Percentiles rank a stretch among this genome's conserved stretches.
Evolutionary conservation across 2,329 filamentous ascomycete species (phyloP).

Genomic region (Aspergillus niger): DNA sequence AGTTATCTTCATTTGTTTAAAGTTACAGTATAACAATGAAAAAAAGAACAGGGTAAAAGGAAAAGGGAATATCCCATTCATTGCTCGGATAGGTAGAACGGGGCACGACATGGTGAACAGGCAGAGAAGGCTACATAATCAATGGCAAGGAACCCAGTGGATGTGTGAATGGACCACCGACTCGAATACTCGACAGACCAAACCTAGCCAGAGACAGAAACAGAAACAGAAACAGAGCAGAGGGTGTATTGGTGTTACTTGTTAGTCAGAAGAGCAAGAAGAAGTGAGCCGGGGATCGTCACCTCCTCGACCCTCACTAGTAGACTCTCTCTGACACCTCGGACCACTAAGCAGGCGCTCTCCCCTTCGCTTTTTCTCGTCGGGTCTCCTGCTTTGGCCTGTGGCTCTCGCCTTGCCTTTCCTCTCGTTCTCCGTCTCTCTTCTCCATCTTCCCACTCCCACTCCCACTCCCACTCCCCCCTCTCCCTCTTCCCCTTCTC

Average conservation of each 20-base stretch:
- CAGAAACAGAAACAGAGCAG: too few relatives aligned
- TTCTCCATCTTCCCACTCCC: constrained; percentile 15
- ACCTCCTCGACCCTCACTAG: constrained; percentile 9
- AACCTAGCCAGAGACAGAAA: too few relatives aligned
- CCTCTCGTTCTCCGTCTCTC: constrained; percentile 17
- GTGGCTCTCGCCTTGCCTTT: constrained; percentile 9
- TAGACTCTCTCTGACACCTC: constrained; percentile 17
- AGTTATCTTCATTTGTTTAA: too few relatives aligned
- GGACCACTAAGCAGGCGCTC: constrained; percentile 10
- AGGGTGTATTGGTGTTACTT: neutral
- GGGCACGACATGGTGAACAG: too few relatives aligned
- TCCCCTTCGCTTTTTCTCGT: constrained; percentile 7
- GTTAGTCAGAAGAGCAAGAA: constrained; percentile 10
- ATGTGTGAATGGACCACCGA: neutral
- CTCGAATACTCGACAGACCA: neutral
- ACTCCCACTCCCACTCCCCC: neutral
- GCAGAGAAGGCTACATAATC: too few relatives aligned
- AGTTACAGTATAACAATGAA: neutral
- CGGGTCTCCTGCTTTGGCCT: constrained; percentile 6
- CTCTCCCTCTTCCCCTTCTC: constrained; percentile 14
- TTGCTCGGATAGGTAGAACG: too few relatives aligned
- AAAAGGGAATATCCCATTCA: too few relatives aligned
- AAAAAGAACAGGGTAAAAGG: neutral
- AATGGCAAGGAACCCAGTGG: too few relatives aligned
- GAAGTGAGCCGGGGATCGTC: constrained; percentile 14